Conservation (phyloP, 2,329 filamentous ascomycete species). For the Pyricularia grisea region DNA sequence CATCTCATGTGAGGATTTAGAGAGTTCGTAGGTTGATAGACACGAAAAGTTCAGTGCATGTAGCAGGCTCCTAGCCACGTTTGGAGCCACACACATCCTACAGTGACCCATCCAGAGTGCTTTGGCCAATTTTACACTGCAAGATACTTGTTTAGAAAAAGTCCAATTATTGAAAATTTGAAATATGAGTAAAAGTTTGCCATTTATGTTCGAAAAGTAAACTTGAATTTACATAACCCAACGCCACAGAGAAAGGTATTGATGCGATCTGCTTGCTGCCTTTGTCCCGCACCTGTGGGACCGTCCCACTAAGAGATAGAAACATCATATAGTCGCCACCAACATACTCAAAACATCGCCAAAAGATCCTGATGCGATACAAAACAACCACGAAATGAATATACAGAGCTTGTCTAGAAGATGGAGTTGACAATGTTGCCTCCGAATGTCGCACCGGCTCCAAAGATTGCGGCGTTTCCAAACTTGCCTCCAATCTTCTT, state of each 20-base stretch:
- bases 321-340: neutral
- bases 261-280: neutral
- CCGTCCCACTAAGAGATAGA: neutral
- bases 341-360: neutral
- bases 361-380: neutral
- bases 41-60: neutral
- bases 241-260: neutral
- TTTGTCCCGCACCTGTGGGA: neutral
- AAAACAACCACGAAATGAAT: neutral
- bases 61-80: neutral
- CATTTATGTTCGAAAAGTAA: neutral
- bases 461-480: constrained; percentile 77
- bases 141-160: too few relatives aligned
- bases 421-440: constrained; percentile 86
- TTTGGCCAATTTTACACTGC: neutral
- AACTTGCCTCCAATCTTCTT: constrained; percentile 98
- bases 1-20: neutral
- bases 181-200: too few relatives aligned
- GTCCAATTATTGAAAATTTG: too few relatives aligned
- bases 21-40: neutral
- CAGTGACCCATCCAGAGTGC: neutral
- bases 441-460: constrained; percentile 85
- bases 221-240: neutral
- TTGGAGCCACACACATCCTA: neutral
- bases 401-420: constrained; percentile 47